A percentile compares a stretch with the other conserved stretches of the same genome.
Evolutionary conservation across 306 rosid species (phyloP).

Genomic region (Gleditsia sinensis): DNA sequence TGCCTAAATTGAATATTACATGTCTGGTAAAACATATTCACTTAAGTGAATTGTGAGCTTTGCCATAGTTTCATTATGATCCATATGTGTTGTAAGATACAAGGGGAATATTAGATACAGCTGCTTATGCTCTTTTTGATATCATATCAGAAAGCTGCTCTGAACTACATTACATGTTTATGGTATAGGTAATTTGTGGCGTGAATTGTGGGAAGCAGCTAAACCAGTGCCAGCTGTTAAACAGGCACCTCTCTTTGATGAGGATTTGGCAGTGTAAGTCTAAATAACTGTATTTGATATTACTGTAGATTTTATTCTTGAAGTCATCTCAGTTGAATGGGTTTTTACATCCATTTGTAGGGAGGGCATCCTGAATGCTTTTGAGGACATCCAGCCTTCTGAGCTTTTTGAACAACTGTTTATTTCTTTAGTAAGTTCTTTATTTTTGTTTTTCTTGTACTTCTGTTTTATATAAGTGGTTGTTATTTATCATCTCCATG

Average conservation of each 20-base stretch:
- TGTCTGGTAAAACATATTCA: neutral
- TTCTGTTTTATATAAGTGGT: neutral
- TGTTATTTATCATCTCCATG: neutral
- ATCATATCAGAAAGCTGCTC: slow-evolving; percentile 3
- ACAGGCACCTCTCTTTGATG: slow-evolving; percentile 94
- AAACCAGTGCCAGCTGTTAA: slow-evolving; percentile 91
- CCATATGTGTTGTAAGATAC: neutral
- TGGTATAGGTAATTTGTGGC: slow-evolving; percentile 95
- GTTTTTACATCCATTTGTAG: slow-evolving; percentile 48
- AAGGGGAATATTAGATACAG: neutral
- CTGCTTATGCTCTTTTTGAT: neutral
- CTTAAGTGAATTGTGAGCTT: neutral
- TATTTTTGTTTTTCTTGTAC: neutral
- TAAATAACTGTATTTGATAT: slow-evolving; percentile 7
- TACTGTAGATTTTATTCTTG: slow-evolving; percentile 4
- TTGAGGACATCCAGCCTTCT: slow-evolving; percentile 76
- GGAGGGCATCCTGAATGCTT: slow-evolving; percentile 79
- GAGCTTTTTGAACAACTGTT: slow-evolving; percentile 85
- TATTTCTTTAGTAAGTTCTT: slow-evolving; percentile 75
- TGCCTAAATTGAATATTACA: neutral
- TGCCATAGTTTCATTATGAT: neutral
- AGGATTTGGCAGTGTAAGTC: slow-evolving; percentile 96
- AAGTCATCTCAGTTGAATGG: slow-evolving; percentile 21
- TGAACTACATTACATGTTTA: slow-evolving; percentile 23
- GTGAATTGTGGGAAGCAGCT: slow-evolving; percentile 88